Evolutionary conservation across 768 basidiomycete genomes (phyloP).

Genomic region (Macrolepiota albuminosa): DNA sequence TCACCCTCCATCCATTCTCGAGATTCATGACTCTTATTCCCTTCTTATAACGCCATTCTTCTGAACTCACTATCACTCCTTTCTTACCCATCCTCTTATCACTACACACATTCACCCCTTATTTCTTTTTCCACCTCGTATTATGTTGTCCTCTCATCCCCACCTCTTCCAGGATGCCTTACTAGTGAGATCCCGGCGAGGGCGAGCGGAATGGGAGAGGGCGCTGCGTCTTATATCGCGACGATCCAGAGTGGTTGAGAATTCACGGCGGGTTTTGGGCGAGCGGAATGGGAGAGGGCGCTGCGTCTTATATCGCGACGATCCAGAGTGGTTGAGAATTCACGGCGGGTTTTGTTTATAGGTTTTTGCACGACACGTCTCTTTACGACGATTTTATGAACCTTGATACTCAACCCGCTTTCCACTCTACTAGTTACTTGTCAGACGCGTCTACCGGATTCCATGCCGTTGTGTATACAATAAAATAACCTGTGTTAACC

Average conservation of each 20-base stretch:
- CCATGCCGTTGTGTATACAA: constrained; percentile 11
- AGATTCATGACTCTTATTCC: constrained; percentile 17
- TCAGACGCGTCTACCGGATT: constrained; percentile 13
- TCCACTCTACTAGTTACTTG: background rate
- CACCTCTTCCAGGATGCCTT: constrained; percentile 39
- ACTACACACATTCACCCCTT: constrained; percentile 9
- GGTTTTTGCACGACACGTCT: background rate
- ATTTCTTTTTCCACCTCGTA: constrained; percentile 15
- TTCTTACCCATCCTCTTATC: constrained; percentile 12
- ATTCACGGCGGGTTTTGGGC: no score
- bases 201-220: constrained; percentile 70
- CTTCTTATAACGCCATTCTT: constrained; percentile 1
- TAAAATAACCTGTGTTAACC: constrained; percentile 5
- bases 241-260: constrained; percentile 16
- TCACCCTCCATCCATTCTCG: constrained; percentile 11
- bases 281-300: constrained; percentile 71
- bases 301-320: constrained; percentile 35
- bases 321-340: constrained; percentile 15
- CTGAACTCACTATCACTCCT: constrained; percentile 12
- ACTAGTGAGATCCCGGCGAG: constrained; percentile 31
- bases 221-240: constrained; percentile 45
- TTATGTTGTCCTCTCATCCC: constrained; percentile 68
- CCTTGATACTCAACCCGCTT: constrained; percentile 4
- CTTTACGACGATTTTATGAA: constrained; percentile 10
- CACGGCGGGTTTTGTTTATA: background rate